Percentiles rank a stretch among this genome's conserved stretches.
Evolutionary conservation across 2,329 filamentous ascomycete genomes (phyloP).

Genomic region (Cyphellophora europaea): DNA sequence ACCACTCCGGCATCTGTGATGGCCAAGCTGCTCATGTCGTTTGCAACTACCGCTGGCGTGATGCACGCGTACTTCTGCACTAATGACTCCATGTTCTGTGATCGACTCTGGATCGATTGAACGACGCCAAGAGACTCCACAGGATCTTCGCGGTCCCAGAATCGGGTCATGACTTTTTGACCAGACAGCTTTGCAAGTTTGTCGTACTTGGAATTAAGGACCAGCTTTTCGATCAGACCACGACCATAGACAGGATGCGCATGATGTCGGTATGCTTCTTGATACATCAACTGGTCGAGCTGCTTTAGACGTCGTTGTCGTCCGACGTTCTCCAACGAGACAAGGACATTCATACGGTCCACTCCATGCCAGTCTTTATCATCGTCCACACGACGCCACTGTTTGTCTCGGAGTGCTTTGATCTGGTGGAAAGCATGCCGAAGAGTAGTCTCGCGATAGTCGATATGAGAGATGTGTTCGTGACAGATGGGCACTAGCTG

Average conservation of each 20-base stretch:
- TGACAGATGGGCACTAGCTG: slow-evolving; percentile 67
- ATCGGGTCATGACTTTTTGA: slow-evolving; percentile 37
- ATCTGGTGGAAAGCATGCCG: slow-evolving; percentile 63
- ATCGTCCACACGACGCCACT: slow-evolving; percentile 45
- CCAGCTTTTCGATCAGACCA: slow-evolving; percentile 65
- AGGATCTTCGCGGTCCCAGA: slow-evolving; percentile 9
- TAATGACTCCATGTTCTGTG: slow-evolving; percentile 60
- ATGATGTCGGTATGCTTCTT: slow-evolving; percentile 73
- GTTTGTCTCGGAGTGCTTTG: slow-evolving; percentile 61
- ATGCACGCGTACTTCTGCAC: slow-evolving; percentile 87
- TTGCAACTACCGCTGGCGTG: slow-evolving; percentile 77
- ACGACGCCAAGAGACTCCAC: slow-evolving; percentile 54
- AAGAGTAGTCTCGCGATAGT: slow-evolving; percentile 47
- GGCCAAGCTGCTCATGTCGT: slow-evolving; percentile 61
- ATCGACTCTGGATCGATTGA: slow-evolving; percentile 64
- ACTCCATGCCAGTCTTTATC: slow-evolving; percentile 11
- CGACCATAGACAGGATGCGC: slow-evolving; percentile 73
- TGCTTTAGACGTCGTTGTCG: slow-evolving; percentile 66
- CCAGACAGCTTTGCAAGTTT: slow-evolving; percentile 53
- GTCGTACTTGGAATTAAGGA: slow-evolving; percentile 50
- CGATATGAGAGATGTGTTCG: slow-evolving; percentile 52
- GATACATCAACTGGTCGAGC: slow-evolving; percentile 68
- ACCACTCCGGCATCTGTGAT: slow-evolving; percentile 53
- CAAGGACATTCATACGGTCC: slow-evolving; percentile 49
- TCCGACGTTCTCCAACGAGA: slow-evolving; percentile 61